phyloP scores from a whole-genome alignment of 2,329 filamentous ascomycete genomes.

The Ceratocystiopsis brevicomis region DNA sequence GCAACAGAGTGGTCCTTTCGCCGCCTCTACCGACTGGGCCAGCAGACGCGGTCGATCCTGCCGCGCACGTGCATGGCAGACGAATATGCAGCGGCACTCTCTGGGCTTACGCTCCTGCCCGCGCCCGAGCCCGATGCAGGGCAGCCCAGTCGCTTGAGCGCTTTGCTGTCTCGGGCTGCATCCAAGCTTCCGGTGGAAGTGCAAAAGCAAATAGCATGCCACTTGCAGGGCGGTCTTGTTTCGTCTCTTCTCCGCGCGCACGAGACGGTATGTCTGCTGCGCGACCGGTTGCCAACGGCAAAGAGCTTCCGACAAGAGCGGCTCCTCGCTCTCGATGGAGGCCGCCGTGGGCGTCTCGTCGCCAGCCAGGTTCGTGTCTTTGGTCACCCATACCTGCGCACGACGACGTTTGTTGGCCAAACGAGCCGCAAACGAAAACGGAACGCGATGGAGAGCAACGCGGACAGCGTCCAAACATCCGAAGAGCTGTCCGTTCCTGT shows the following conservation, averaged over 20 bases:
- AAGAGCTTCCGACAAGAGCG: not conserved
- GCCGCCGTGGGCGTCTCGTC: not conserved
- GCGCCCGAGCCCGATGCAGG: not conserved
- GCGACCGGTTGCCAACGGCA: not conserved
- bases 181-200: constrained; percentile 1
- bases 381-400: constrained; percentile 3
- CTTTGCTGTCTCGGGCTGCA: constrained; percentile 1
- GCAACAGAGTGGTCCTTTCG: not conserved
- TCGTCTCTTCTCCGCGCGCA: constrained; percentile 3
- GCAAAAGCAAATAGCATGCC: not conserved
- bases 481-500: too few relatives aligned
- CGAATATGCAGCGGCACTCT: constrained; percentile 2
- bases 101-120: not conserved
- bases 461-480: not conserved
- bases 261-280: constrained; percentile 1
- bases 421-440: not conserved
- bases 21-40: constrained; percentile 1
- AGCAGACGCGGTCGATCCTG: constrained; percentile 2
- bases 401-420: not conserved
- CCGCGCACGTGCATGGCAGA: constrained; percentile 1
- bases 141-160: not conserved
- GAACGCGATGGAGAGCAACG: not conserved
- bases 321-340: not conserved
- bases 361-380: constrained; percentile 1
- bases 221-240: constrained; percentile 1